Base-by-base conservation (phyloP, 2,329 filamentous ascomycete genomes). In the Fusarium lateritium region DNA sequence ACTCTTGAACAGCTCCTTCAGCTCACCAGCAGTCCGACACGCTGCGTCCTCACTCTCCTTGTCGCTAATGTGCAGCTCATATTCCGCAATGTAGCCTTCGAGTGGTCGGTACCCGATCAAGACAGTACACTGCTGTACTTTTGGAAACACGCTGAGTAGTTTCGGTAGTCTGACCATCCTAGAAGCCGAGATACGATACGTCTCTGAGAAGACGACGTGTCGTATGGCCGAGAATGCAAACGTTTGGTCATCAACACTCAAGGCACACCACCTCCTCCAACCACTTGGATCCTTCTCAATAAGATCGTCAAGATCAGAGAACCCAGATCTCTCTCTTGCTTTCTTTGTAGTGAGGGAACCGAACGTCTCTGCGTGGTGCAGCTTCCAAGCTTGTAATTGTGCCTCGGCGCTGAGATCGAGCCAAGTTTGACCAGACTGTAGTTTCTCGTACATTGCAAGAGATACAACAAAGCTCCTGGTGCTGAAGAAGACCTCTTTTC, bases 401-500 rank as follows among this genome's bases (percentile, higher is more conserved):
- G 26, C 33, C 8, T 22, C 15, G 14, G 14, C 7, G 17, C 15
- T 50, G 14, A 50, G 19, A 19, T 39, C n/a, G 11, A 50, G 22
- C 46, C 46, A 50, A 13, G 46, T 39, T 9, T 22, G 9, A 11
- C 34, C 21, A 4, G 33, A 50, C 21, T 26, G 19, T 8, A 58
- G 49, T 40, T 58, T 53, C 17, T 6, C 24, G 38, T 15, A 14
- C n/a, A 58, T 49, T 7, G 28, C 28, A 28, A 28, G 39, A 17
- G 46, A 49, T n/a, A 52, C 17, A 14, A 58, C 36, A 15, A 38
- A 36, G 21, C 47, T 39, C 28, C 31, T 49, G 22, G 46, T 44
- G 11, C 17, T 47, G 22, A 57, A 63, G 28, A 49, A 63, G 14
- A 46, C 11, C 11, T 26, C 34, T 14, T 45, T 45, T 14, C 54